phyloP scores from a whole-genome alignment of 176 grass and related monocot genomes.

The Oryza brachyantha region DNA sequence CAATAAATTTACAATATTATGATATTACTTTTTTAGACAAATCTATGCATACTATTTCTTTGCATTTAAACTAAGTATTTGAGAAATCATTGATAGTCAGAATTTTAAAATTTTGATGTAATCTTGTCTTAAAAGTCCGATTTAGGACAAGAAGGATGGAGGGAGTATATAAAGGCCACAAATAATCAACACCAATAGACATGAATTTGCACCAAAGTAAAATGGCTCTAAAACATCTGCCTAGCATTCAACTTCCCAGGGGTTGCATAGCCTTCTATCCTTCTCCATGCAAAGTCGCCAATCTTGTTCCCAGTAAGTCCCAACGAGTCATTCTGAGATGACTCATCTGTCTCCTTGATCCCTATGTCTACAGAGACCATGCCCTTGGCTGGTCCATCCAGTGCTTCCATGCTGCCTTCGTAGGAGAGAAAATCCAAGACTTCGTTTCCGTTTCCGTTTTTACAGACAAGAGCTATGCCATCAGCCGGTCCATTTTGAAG shows the following conservation, averaged over 20 bases:
- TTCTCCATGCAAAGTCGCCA: conserved; percentile 31
- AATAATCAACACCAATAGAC: background rate
- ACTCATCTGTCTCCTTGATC: conserved; percentile 29
- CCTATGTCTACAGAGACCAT: conserved; percentile 29
- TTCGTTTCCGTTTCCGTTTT: background rate
- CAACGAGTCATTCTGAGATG: conserved; percentile 36
- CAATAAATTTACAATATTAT: too few relatives aligned
- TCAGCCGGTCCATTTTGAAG: conserved; percentile 43
- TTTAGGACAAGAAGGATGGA: too few relatives aligned
- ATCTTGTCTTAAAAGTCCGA: too few relatives aligned
- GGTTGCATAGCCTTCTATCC: conserved; percentile 7
- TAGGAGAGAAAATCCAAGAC: conserved; percentile 40
- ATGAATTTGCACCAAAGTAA: background rate
- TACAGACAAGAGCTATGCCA: conserved; percentile 37
- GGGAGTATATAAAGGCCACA: background rate
- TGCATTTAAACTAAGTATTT: too few relatives aligned
- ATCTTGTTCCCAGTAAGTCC: conserved; percentile 14
- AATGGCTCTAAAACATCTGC: conserved; percentile 27
- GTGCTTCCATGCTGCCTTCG: conserved; percentile 27
- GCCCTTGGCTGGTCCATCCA: conserved; percentile 38
- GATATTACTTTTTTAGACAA: too few relatives aligned
- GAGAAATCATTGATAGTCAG: too few relatives aligned
- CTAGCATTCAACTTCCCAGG: conserved; percentile 34
- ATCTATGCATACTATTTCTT: too few relatives aligned
- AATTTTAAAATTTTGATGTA: too few relatives aligned